These are phyloP conservation scores for Dendrocalamus sinicus DNA, from an alignment of 176 grass and related monocot species.

Conservation along the genomic window DNA sequence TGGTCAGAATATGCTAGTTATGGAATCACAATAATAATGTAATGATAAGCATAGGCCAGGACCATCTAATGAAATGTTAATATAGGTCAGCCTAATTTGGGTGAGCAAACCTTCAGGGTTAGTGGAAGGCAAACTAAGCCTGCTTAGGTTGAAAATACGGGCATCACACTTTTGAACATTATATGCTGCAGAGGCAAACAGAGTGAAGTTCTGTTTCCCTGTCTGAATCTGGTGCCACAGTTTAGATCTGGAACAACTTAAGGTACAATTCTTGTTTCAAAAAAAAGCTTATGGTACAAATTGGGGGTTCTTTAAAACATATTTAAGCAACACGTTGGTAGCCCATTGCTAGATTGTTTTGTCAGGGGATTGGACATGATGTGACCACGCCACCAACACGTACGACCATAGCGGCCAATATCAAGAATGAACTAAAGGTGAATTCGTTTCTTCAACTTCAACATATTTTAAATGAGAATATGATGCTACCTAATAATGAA, in stretches of 20 bases:
- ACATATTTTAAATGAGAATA: too few relatives aligned
- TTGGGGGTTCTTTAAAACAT: background rate
- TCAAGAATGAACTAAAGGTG: too few relatives aligned
- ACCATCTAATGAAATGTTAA: slow-evolving; percentile 34
- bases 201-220: slow-evolving; percentile 46
- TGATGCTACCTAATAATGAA: too few relatives aligned
- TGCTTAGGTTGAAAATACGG: slow-evolving; percentile 43
- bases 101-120: slow-evolving; percentile 30
- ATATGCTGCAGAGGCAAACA: slow-evolving; percentile 37
- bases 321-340: background rate
- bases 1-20: slow-evolving; percentile 32
- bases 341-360: too few relatives aligned
- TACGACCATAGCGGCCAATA: too few relatives aligned
- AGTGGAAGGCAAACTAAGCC: slow-evolving; percentile 49
- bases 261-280: background rate
- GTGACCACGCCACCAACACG: too few relatives aligned
- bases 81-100: background rate
- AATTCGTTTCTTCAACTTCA: too few relatives aligned
- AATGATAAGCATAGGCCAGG: slow-evolving; percentile 22
- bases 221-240: slow-evolving; percentile 16
- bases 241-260: slow-evolving; percentile 28
- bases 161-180: slow-evolving; percentile 32
- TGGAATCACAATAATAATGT: slow-evolving; percentile 22
- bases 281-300: background rate
- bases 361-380: too few relatives aligned